A percentile compares a stretch with the other conserved stretches of the same genome.
These are phyloP conservation scores for Penicillium silybi DNA, from an alignment of 495 filamentous ascomycete genomes.

Conservation along the genomic window DNA sequence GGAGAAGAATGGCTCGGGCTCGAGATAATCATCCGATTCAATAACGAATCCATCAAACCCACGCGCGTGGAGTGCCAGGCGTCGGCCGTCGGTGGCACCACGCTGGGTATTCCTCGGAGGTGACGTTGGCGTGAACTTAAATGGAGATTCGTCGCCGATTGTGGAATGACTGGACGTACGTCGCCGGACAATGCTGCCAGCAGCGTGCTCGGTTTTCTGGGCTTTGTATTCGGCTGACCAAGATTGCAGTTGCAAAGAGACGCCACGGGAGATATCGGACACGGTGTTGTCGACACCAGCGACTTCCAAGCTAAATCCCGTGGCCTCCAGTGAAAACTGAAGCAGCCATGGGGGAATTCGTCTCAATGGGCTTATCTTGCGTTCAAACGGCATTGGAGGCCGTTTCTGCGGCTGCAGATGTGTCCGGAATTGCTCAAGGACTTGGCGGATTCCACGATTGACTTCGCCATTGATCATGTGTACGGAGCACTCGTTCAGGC, in stretches of 20 bases:
- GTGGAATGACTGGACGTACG: conserved; percentile 55
- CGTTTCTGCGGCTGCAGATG: conserved; percentile 62
- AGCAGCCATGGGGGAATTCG: conserved; percentile 79
- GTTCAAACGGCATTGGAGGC: conserved; percentile 42
- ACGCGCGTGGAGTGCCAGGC: conserved; percentile 72
- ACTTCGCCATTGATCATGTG: conserved; percentile 91
- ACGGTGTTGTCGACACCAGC: conserved; percentile 82
- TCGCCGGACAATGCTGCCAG: conserved; percentile 52
- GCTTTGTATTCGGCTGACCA: conserved; percentile 91
- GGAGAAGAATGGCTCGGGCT: conserved; percentile 79
- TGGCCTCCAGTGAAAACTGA: conserved; percentile 78
- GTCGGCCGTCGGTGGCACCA: conserved; percentile 73
- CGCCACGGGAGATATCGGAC: conserved; percentile 70
- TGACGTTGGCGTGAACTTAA: conserved; percentile 54
- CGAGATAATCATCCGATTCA: conserved; percentile 78
- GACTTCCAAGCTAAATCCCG: conserved; percentile 84
- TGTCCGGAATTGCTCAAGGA: conserved; percentile 70
- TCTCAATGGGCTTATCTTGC: conserved; percentile 65
- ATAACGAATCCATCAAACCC: conserved; percentile 87
- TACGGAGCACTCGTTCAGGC: conserved; percentile 79
- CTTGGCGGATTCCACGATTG: conserved; percentile 84
- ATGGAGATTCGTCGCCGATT: conserved; percentile 47
- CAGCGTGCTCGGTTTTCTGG: conserved; percentile 63
- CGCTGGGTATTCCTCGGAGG: conserved; percentile 56
- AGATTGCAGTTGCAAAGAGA: conserved; percentile 81